These are phyloP conservation scores for Naganishia vaughanmartiniae DNA, from an alignment of 768 basidiomycete genomes.

Conservation along the genomic window DNA sequence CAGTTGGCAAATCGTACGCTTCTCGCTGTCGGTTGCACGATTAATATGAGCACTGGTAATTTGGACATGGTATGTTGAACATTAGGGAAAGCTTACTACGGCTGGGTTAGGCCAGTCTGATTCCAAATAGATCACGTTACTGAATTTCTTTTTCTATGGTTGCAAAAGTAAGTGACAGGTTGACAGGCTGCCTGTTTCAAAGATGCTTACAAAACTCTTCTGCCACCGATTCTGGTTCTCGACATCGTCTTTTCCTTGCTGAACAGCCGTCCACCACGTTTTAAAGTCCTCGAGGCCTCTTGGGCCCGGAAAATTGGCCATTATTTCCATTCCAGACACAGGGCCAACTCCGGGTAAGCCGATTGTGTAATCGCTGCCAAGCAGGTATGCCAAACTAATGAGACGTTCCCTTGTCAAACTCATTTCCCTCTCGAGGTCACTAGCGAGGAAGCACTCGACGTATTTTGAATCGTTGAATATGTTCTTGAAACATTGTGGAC, in stretches of 20 bases:
- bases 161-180: not conserved
- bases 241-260: slow-evolving; percentile 77
- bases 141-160: slow-evolving; percentile 73
- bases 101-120: slow-evolving; percentile 87
- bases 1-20: slow-evolving; percentile 86
- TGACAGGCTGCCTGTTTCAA: not conserved
- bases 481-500: slow-evolving; percentile 92
- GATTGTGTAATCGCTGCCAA: slow-evolving; percentile 95
- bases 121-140: slow-evolving; percentile 74
- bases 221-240: slow-evolving; percentile 76
- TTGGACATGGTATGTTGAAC: too few species aligned
- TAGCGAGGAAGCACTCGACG: slow-evolving; percentile 86
- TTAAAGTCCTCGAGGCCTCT: slow-evolving; percentile 81
- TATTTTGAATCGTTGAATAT: slow-evolving; percentile 99
- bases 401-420: slow-evolving; percentile 81
- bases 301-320: slow-evolving; percentile 86
- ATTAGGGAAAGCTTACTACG: slow-evolving; percentile 62
- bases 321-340: slow-evolving; percentile 90
- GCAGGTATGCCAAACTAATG: slow-evolving; percentile 82
- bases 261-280: slow-evolving; percentile 92
- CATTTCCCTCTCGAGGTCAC: slow-evolving; percentile 81
- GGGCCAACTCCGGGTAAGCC: slow-evolving; percentile 89
- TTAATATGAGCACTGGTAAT: slow-evolving; percentile 20
- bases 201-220: slow-evolving; percentile 70
- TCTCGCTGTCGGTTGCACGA: slow-evolving; percentile 61